These are phyloP conservation scores for Oryza officinalis DNA, from an alignment of 176 grass and related monocot species.

Conservation along the genomic window DNA sequence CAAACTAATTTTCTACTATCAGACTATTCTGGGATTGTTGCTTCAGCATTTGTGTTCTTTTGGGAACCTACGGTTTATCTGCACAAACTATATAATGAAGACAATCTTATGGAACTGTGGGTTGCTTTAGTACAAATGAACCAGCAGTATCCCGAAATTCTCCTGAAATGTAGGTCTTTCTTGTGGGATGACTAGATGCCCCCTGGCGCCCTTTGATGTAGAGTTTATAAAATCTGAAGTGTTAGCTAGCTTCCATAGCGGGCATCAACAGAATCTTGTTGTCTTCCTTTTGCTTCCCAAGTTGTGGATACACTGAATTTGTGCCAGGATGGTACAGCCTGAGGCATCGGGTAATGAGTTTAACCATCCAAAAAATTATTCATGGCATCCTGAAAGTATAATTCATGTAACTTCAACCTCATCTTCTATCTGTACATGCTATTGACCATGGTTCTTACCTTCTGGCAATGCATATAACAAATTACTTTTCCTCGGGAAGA, in stretches of 20 bases:
- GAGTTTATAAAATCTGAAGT: not conserved
- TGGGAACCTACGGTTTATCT: conserved; percentile 5
- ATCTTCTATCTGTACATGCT: not conserved
- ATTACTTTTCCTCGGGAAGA: not conserved
- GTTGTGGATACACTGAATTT: not conserved
- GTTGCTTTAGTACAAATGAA: not conserved
- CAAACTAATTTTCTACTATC: conserved; percentile 2
- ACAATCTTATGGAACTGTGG: not conserved
- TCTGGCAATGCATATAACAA: conserved; percentile 3
- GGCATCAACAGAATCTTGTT: not conserved
- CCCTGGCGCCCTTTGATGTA: not conserved
- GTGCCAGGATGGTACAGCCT: conserved; percentile 3
- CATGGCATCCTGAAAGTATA: not conserved
- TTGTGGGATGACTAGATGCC: not conserved
- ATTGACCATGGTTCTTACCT: not conserved
- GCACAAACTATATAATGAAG: not conserved
- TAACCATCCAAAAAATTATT: not conserved
- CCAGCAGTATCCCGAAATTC: not conserved
- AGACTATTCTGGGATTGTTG: not conserved
- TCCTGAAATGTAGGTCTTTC: not conserved
- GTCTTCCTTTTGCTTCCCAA: not conserved
- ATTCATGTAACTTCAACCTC: not conserved
- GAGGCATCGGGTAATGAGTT: not conserved
- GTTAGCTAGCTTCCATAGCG: not conserved
- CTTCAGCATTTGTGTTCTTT: not conserved